Evolutionary conservation across 2,329 filamentous ascomycete genomes (phyloP), one percentile per base, ranked within the genome.

Genomic region (Magnaporthales sp.): DNA sequence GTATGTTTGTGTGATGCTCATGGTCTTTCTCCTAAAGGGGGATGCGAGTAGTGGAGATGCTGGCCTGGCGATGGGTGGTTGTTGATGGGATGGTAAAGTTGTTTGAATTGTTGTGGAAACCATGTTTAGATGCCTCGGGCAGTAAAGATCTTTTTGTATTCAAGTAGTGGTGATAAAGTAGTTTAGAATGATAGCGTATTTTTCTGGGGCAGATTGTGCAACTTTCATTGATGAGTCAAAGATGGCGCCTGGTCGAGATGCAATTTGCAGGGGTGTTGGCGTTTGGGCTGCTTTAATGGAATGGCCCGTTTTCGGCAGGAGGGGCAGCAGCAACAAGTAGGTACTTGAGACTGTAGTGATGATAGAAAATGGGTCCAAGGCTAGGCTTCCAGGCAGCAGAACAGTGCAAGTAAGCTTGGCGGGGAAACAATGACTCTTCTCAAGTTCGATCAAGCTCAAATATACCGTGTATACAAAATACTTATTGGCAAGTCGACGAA

Each of bases 1-100:
- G 90, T 98, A 99, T 69, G 94, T 98, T 81, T 97, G 93, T 30
- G 94, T 96, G 82, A 98, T 90, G 78, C 91, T 96, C 95, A 98
- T 98, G 81, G 90, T 93, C 80, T 93, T 91, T 82, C 90, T 84
- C 77, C 81, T 80, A 71, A 80, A 78, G 64, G 81, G 73, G 46
- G 79, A 79, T 71, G 78, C 76, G 30, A 77, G 74, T 66, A 73
- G 74, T 68, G 66, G 64, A 19, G 68, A 63, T 22, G 65, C 11
- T 30, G 64, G 64, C 46, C 65, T 27, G 46, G 51, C 64, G 30
- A 31, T 51, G 51, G 62, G 13, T 27, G 38, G 30, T 51, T 65
- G 63, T 26, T 27, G 38, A 19, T 62, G 60, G 10, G 60, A 31
- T 46, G 54, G 32, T 30, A 54, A 38, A 54, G 68, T 66, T 22